Base-by-base conservation (phyloP, 495 filamentous ascomycete species). In the Lineolata rhizophorae region DNA sequence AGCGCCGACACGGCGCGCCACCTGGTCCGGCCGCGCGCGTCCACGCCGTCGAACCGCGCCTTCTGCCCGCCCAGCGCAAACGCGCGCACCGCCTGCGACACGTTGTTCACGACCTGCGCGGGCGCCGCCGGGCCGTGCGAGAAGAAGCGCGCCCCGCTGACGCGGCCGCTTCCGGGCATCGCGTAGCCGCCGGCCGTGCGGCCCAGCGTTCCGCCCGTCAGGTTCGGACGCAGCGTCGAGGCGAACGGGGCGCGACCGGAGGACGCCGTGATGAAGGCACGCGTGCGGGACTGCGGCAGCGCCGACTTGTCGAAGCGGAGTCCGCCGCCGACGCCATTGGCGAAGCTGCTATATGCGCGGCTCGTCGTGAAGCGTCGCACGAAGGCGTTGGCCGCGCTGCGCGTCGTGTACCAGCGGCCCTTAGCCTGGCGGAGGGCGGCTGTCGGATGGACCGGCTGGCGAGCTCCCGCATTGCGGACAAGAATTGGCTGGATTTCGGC, bases 31-130 rank as follows among this genome's bases (percentile, higher is more conserved):
- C 83, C 82, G 4, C 64, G 69, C 8, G 68, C 56, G 27, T 67
- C 63, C 19, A 72, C 47, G 11, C 82, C 81, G 46, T 91, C 77
- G 39, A 76, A 91, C 26, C 77, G 71, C 9, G 72, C 74, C 45
- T 83, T 85, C 37, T 84, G 70, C 1, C 87, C 87, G 0, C 70
- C 76, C n/a, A 92, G 54, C 51, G 72, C 72, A 52, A 97, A 93
- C 1, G 81, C 83, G 3, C 87, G 72, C 31, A 93, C 70, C 0
- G 82, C 87, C 36, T 76, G 69, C 13, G 80, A 91, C 1, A 95
- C 85, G 55, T 93, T 93, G 44, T 83, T 70, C n/a, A 95, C 62
- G 13, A 95, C 80, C 48, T 95, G 77, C 3, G 83, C 80, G 14
- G 77, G 82, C 1, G 71, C 70, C 2, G 81, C 67, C 6, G 87